phyloP scores from a whole-genome alignment of 495 filamentous ascomycete species.

The Penicillium arizonense region DNA sequence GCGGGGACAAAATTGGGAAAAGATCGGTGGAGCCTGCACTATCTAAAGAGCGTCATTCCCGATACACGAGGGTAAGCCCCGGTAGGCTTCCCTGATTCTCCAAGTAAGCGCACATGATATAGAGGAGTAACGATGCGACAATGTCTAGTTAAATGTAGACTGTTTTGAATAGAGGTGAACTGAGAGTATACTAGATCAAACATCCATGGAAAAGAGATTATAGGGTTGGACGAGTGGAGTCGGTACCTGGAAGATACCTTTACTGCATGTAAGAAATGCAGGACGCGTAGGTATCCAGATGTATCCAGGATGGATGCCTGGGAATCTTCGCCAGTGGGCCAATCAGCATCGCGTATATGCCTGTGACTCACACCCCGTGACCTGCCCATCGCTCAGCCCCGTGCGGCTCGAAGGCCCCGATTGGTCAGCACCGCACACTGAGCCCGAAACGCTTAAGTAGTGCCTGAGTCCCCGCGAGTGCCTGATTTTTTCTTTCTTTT shows the following conservation, averaged over 20 bases:
- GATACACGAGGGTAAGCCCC: not conserved
- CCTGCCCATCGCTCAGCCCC: constrained; percentile 16
- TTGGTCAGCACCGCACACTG: constrained; percentile 31
- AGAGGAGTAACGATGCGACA: constrained; percentile 14
- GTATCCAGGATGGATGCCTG: constrained; percentile 2
- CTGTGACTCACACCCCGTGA: constrained; percentile 48
- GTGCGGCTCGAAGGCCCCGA: constrained; percentile 14
- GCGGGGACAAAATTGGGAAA: constrained; percentile 35
- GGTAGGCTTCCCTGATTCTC: not conserved
- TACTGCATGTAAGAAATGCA: not conserved
- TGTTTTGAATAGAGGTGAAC: too few species aligned
- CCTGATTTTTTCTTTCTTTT: constrained; percentile 31
- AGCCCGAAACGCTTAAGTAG: constrained; percentile 31
- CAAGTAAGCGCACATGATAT: not conserved
- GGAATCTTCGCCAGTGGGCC: constrained; percentile 29
- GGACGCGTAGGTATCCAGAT: not conserved
- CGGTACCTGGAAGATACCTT: constrained; percentile 8
- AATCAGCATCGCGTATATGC: constrained; percentile 15
- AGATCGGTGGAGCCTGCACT: constrained; percentile 24
- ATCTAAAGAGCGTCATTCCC: not conserved
- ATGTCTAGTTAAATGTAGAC: not conserved
- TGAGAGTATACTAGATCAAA: too few species aligned
- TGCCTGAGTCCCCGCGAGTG: constrained; percentile 40
- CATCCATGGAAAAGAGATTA: not conserved
- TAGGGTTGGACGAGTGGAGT: not conserved